Conservation (phyloP, 352 stramenopile genomes). For the Globisporangium splendens region DNA sequence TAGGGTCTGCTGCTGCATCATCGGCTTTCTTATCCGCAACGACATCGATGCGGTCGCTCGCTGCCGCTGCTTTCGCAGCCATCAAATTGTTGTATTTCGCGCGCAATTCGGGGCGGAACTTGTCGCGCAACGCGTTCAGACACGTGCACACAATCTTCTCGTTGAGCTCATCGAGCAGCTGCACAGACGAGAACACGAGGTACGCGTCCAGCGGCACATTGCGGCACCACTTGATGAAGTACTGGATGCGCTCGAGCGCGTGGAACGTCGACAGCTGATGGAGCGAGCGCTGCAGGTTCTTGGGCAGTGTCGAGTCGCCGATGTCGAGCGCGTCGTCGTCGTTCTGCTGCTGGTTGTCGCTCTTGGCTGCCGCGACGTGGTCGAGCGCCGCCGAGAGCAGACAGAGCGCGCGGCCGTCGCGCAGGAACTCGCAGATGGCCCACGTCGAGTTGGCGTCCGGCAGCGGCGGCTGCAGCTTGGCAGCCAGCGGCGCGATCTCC, state of each 20-base stretch:
- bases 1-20: background rate
- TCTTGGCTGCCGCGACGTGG: constrained; percentile 17
- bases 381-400: constrained; percentile 52
- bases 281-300: constrained; percentile 68
- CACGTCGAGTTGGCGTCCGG: constrained; percentile 19
- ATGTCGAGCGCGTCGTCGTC: constrained; percentile 11
- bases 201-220: constrained; percentile 58
- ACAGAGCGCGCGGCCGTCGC: constrained; percentile 73
- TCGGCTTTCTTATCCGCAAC: background rate
- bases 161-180: constrained; percentile 79
- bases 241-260: constrained; percentile 78
- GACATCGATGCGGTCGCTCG: background rate
- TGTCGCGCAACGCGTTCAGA: constrained; percentile 54
- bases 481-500: constrained; percentile 40
- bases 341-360: constrained; percentile 4
- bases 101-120: constrained; percentile 36
- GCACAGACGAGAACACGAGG: constrained; percentile 72
- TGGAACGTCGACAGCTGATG: constrained; percentile 76
- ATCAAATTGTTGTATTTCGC: background rate
- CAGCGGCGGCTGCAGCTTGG: constrained; percentile 25
- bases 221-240: constrained; percentile 84
- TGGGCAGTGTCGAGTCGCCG: constrained; percentile 33
- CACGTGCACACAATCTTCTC: constrained; percentile 54
- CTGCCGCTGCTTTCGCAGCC: background rate
- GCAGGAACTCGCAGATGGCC: constrained; percentile 62